A percentile compares a stretch with the other conserved stretches of the same genome.
Evolutionary conservation across 2,329 filamentous ascomycete species (phyloP).

Genomic region (Aspergillus brasiliensis): DNA sequence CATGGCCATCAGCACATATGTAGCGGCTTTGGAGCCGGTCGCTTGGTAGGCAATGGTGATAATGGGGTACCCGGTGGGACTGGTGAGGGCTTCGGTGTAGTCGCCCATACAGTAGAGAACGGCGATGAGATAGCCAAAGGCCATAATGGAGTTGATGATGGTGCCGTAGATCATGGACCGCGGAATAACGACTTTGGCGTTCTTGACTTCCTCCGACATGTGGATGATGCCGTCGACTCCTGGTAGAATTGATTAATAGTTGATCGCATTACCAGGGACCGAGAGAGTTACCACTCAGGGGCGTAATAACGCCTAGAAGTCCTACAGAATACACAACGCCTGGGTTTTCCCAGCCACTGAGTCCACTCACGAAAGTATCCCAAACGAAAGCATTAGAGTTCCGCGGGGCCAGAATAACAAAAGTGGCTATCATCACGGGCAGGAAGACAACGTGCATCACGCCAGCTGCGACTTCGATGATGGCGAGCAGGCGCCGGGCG

Average conservation of each 20-base stretch:
- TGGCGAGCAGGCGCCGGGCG: slow-evolving; percentile 17
- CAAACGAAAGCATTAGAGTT: slow-evolving; percentile 26
- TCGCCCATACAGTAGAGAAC: slow-evolving; percentile 48
- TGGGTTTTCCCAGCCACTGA: slow-evolving; percentile 26
- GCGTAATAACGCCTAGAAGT: slow-evolving; percentile 15
- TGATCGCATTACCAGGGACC: no score
- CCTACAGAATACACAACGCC: slow-evolving; percentile 23
- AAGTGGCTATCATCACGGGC: slow-evolving; percentile 24
- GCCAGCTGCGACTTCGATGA: slow-evolving; percentile 17
- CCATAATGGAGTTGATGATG: slow-evolving; percentile 49
- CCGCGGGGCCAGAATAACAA: slow-evolving; percentile 25
- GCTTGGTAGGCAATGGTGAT: slow-evolving; percentile 54
- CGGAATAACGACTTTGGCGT: slow-evolving; percentile 50
- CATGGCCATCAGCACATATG: slow-evolving; percentile 46
- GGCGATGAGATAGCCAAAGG: slow-evolving; percentile 47
- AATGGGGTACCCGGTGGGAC: slow-evolving; percentile 50
- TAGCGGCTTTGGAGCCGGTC: slow-evolving; percentile 45
- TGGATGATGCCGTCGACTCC: slow-evolving; percentile 32
- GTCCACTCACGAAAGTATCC: slow-evolving; percentile 25
- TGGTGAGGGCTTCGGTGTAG: slow-evolving; percentile 38
- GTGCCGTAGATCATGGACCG: slow-evolving; percentile 49
- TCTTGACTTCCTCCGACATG: slow-evolving; percentile 53
- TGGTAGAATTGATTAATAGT: not conserved
- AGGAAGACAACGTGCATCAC: slow-evolving; percentile 28
- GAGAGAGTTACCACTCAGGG: slow-evolving; percentile 15